phyloP scores from a whole-genome alignment of 495 filamentous ascomycete genomes.

The Annulohypoxylon nitens region DNA sequence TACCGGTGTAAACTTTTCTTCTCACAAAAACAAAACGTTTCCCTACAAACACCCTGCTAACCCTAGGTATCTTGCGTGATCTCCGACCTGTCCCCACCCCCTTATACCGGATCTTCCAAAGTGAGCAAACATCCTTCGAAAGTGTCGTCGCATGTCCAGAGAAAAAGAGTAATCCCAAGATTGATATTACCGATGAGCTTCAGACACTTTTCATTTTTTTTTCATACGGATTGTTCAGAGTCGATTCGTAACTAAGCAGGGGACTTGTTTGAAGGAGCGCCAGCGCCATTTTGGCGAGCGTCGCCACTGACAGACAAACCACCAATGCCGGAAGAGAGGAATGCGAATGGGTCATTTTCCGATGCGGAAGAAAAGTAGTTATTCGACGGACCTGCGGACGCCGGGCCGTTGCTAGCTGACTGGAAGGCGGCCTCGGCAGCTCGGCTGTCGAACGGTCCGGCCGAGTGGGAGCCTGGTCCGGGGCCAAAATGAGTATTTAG shows the following conservation, averaged over 20 bases:
- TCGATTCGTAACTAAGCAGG: slow-evolving; percentile 61
- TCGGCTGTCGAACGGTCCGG: slow-evolving; percentile 92
- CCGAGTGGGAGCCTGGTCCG: slow-evolving; percentile 79
- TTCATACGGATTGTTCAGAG: neutral
- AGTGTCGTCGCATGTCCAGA: slow-evolving; percentile 54
- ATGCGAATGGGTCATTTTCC: slow-evolving; percentile 87
- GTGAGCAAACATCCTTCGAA: slow-evolving; percentile 50
- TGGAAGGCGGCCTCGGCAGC: slow-evolving; percentile 92
- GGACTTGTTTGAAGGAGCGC: slow-evolving; percentile 72
- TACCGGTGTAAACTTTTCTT: slow-evolving; percentile 52
- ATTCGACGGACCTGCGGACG: slow-evolving; percentile 73
- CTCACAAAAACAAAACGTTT: slow-evolving; percentile 40
- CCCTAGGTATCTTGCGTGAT: slow-evolving; percentile 40
- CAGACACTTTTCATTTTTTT: slow-evolving; percentile 2
- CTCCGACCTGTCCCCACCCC: slow-evolving; percentile 1
- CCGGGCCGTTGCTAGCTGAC: slow-evolving; percentile 80
- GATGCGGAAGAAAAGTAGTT: slow-evolving; percentile 67
- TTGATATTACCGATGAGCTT: slow-evolving; percentile 50
- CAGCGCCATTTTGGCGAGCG: slow-evolving; percentile 80
- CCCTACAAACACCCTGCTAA: slow-evolving; percentile 47
- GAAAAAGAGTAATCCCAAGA: slow-evolving; percentile 54
- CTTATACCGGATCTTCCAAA: slow-evolving; percentile 52
- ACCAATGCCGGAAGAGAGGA: slow-evolving; percentile 85
- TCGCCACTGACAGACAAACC: slow-evolving; percentile 85
- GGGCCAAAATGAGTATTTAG: slow-evolving; percentile 83